These are phyloP conservation scores for Graphilbum ipis-grandicollis DNA, from an alignment of 2,329 filamentous ascomycete species.

Conservation along the genomic window DNA sequence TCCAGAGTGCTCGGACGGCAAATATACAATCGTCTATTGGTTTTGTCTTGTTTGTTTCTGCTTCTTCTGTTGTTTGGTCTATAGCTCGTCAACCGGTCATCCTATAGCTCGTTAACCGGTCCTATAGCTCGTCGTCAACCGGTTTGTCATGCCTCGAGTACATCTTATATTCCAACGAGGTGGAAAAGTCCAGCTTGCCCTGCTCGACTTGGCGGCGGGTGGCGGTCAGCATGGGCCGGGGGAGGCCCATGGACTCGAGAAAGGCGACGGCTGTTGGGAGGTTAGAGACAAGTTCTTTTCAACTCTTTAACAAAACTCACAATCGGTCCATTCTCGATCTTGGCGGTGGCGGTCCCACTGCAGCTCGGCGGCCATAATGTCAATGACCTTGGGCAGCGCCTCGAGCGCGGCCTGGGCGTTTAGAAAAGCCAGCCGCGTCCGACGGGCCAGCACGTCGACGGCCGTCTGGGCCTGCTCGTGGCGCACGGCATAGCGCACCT, in stretches of 20 bases:
- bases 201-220: constrained; percentile 44
- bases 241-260: constrained; percentile 49
- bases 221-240: constrained; percentile 34
- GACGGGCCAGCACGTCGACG: constrained; percentile 70
- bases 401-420: constrained; percentile 85
- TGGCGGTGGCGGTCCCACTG: constrained; percentile 58
- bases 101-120: background rate
- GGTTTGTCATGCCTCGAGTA: constrained; percentile 43
- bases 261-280: constrained; percentile 28
- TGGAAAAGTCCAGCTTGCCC: constrained; percentile 40
- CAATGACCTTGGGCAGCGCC: constrained; percentile 68
- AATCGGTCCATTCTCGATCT: constrained; percentile 61
- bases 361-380: constrained; percentile 75
- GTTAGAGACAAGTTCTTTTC: too few species aligned
- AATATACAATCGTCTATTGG: too few species aligned
- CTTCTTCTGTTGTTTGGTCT: too few species aligned
- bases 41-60: too few species aligned
- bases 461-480: constrained; percentile 89
- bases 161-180: constrained; percentile 41
- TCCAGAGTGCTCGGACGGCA: too few species aligned
- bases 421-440: constrained; percentile 74
- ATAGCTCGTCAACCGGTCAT: too few species aligned
- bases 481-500: constrained; percentile 71
- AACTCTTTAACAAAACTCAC: too few species aligned
- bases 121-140: constrained; percentile 19